Percentiles rank a stretch among this genome's conserved stretches.
These are phyloP conservation scores for Solanum sejunctum DNA, from an alignment of 257 asterid species.

Conservation along the genomic window DNA sequence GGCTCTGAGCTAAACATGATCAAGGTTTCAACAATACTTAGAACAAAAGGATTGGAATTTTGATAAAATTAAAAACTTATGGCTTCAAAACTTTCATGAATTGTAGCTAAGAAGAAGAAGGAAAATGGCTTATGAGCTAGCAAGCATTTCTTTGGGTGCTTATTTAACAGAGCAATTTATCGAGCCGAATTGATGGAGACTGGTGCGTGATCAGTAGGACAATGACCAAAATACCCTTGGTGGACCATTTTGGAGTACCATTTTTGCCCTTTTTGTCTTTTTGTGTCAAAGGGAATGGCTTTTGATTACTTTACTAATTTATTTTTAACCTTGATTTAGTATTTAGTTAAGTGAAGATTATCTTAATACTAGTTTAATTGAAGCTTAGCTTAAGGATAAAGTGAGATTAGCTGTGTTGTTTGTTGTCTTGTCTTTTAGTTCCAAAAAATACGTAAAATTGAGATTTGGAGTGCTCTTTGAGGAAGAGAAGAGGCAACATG, in stretches of 20 bases:
- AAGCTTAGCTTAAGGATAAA: constrained; percentile 23
- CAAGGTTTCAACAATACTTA: not conserved
- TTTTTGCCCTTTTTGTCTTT: not conserved
- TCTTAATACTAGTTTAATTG: constrained; percentile 4
- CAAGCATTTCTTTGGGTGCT: not conserved
- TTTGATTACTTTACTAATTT: not conserved
- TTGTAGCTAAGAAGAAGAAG: not conserved
- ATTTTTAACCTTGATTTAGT: not conserved
- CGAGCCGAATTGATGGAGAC: not conserved
- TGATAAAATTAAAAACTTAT: not conserved
- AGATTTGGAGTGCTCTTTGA: constrained; percentile 4
- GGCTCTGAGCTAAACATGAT: constrained; percentile 25
- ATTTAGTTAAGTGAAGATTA: constrained; percentile 8
- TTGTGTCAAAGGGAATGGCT: not conserved
- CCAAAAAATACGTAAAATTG: not conserved
- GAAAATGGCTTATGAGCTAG: not conserved
- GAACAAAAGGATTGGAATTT: not conserved
- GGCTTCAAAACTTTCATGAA: not conserved
- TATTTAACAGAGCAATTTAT: not conserved
- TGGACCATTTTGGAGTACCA: not conserved
- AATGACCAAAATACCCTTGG: not conserved
- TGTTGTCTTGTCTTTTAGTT: not conserved
- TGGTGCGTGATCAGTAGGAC: not conserved
- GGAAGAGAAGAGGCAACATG: constrained; percentile 9
- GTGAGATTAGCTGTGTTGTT: constrained; percentile 2